A percentile compares a stretch with the other conserved stretches of the same genome.
These are phyloP conservation scores for Verbena officinalis DNA, from an alignment of 257 asterid species.

Conservation along the genomic window DNA sequence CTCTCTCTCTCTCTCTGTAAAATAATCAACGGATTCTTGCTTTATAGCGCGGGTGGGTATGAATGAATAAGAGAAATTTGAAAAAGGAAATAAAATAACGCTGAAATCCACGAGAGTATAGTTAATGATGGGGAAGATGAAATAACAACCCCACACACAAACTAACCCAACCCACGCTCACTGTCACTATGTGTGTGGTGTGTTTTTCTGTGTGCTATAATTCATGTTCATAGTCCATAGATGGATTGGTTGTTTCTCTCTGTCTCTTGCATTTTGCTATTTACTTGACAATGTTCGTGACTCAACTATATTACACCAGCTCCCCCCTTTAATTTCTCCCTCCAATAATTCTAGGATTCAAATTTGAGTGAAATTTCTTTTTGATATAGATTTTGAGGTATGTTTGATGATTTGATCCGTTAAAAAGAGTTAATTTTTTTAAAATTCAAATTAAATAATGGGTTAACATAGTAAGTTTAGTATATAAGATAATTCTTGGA, in stretches of 20 bases:
- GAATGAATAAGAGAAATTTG: slow-evolving; percentile 27
- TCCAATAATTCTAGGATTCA: slow-evolving; percentile 20
- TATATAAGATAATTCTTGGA: too few relatives aligned
- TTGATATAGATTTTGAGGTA: too few relatives aligned
- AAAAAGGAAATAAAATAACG: slow-evolving; percentile 39
- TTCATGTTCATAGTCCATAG: neutral
- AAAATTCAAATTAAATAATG: too few relatives aligned
- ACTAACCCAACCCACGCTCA: slow-evolving; percentile 53
- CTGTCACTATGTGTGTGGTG: slow-evolving; percentile 30
- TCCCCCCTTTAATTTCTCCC: neutral
- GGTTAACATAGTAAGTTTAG: too few relatives aligned
- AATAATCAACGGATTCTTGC: slow-evolving; percentile 63
- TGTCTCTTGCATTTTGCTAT: slow-evolving; percentile 24
- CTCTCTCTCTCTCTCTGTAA: slow-evolving; percentile 23
- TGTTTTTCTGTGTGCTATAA: slow-evolving; percentile 16
- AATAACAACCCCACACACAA: slow-evolving; percentile 44
- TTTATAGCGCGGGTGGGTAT: slow-evolving; percentile 67
- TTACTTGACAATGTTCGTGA: slow-evolving; percentile 61
- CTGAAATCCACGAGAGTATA: slow-evolving; percentile 88
- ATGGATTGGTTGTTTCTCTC: slow-evolving; percentile 21
- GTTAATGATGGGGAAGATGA: slow-evolving; percentile 57
- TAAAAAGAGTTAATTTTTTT: too few relatives aligned
- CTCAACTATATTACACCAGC: slow-evolving; percentile 47
- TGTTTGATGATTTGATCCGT: too few relatives aligned
- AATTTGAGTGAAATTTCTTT: neutral